Evolutionary conservation across 1,284 basidiomycete species (phyloP).

Genomic region (Coniferiporia sulphurascens): DNA sequence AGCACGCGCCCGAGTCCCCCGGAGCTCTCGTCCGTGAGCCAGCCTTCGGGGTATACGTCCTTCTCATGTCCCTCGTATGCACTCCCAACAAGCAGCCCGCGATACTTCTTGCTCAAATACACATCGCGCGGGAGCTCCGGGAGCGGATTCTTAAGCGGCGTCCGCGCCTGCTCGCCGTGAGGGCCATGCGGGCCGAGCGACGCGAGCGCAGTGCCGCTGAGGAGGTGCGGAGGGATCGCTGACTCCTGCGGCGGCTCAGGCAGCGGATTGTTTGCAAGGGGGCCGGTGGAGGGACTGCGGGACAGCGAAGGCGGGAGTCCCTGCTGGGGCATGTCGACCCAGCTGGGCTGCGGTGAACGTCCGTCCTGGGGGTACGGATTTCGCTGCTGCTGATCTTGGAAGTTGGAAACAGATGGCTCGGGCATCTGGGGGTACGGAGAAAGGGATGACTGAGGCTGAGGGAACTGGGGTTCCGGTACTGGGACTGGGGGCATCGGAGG

Average conservation of each 20-base stretch:
- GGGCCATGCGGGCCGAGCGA: neutral
- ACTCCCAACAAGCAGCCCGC: slow-evolving; percentile 7
- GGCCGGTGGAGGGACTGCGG: neutral
- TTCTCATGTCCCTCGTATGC: slow-evolving; percentile 9
- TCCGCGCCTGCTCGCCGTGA: neutral
- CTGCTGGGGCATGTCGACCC: neutral
- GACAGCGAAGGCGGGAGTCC: neutral
- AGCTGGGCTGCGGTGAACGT: neutral
- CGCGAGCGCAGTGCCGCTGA: slow-evolving; percentile 12
- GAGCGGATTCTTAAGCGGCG: slow-evolving; percentile 12
- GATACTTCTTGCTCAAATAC: slow-evolving; percentile 11
- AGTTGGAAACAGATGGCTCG: neutral
- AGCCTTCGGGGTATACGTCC: slow-evolving; percentile 12
- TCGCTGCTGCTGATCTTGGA: neutral
- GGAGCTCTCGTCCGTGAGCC: slow-evolving; percentile 11
- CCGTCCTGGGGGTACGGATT: neutral
- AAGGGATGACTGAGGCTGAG: neutral
- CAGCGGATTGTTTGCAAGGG: slow-evolving; percentile 12
- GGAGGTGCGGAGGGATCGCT: slow-evolving; percentile 9
- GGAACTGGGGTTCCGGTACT: neutral
- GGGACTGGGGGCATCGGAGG: neutral
- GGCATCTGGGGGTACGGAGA: neutral
- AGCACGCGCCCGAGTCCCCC: slow-evolving; percentile 5
- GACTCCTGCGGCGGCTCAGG: slow-evolving; percentile 13
- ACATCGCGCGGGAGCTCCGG: slow-evolving; percentile 15